Conservation (phyloP, 1,284 basidiomycete species). For the Pterula multifida region DNA sequence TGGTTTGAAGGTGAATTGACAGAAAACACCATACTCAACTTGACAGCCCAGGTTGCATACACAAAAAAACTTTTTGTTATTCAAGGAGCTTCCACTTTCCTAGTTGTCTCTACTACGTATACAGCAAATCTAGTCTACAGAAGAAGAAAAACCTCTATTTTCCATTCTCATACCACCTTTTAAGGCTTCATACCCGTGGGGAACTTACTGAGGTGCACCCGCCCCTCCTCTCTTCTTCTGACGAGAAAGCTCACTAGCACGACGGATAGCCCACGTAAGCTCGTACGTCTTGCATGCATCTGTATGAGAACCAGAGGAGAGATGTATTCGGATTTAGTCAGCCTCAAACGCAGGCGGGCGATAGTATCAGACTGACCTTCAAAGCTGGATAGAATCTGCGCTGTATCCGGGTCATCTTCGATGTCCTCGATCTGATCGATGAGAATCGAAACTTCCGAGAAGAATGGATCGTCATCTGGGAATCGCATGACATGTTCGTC, state of each 20-base stretch:
- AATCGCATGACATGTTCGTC: conserved; percentile 67
- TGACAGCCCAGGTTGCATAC: too few species aligned
- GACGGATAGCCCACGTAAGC: conserved; percentile 79
- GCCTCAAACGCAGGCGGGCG: conserved; percentile 8
- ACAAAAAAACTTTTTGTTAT: too few species aligned
- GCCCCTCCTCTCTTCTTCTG: conserved; percentile 15
- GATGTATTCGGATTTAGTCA: not conserved
- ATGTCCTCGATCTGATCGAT: conserved; percentile 78
- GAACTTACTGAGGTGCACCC: conserved; percentile 11
- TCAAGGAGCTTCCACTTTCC: too few species aligned
- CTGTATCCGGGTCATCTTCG: conserved; percentile 56
- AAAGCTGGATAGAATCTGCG: conserved; percentile 62
- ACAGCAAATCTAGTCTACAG: too few species aligned
- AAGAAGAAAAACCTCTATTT: too few species aligned
- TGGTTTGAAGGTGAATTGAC: too few species aligned
- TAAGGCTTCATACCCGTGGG: too few species aligned
- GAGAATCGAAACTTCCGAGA: conserved; percentile 79
- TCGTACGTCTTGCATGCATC: conserved; percentile 85
- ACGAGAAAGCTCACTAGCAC: conserved; percentile 56
- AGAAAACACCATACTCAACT: too few species aligned
- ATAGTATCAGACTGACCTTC: conserved; percentile 49
- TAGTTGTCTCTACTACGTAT: too few species aligned
- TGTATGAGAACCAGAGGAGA: conserved; percentile 14
- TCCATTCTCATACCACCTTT: too few species aligned
- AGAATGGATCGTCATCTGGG: conserved; percentile 85